Evolutionary conservation across 768 basidiomycete genomes (phyloP), one percentile per base, ranked within the genome.

Genomic region (Lactifluus subvellereus): DNA sequence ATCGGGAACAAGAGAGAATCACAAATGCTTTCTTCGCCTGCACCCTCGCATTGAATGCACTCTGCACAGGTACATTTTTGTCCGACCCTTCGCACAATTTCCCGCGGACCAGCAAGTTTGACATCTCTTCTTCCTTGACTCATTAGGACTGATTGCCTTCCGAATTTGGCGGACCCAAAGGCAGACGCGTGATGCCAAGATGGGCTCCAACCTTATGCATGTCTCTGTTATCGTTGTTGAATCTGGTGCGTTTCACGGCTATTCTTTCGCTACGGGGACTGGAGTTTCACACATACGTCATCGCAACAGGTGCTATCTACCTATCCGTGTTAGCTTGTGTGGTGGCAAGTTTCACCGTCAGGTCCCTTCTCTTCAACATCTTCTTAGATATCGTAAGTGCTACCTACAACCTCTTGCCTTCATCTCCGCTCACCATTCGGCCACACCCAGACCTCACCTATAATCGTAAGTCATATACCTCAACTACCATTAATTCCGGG

Each of bases 11-110:
- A 30, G 62, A 66, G 48, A 30, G 30, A 33, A 45, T 66, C 53
- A 50, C 65, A 13, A 66, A 66, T n/a, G 20, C 65, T 3, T 66
- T 66, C 57, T 66, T 66, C 42, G 55, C 55, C 22, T 66, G 65
- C 61, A 66, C 65, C 16, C 65, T 66, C 38, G 62, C 62, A 0
- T 8, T 66, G 38, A 66, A 66, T 32, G 27, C 53, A 0, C n/a
- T 59, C 45, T 66, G 65, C 57, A 66, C 65, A 16, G 62, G 65
- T 64, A 32, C 14, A 57, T 45, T n/a, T n/a, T 14, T 20, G 2
- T 10, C 3, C 54, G 30, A 3, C n/a, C 11, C 8, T 11, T 32
- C 16, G 6, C 11, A 14, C 1, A 9, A 9, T 16, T 48, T 48
- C 22, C 47, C 47, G 33, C 22, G 42, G 11, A 30, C 16, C 5